These are phyloP conservation scores for Chytriomyces hyalinus DNA, from an alignment of 192 early-diverging fungal species.

Conservation along the genomic window DNA sequence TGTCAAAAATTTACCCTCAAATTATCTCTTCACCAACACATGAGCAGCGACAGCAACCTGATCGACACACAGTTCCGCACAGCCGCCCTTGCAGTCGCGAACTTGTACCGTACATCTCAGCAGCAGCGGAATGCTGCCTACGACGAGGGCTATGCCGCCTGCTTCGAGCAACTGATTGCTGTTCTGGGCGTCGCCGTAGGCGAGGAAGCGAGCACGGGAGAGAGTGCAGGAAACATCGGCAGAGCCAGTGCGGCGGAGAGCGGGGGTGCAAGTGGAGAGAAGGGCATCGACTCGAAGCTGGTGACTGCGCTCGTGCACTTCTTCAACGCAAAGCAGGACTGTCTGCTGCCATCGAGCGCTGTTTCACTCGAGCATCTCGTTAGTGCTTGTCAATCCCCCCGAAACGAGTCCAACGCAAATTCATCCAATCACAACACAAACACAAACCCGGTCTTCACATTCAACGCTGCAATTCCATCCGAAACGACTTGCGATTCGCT, in stretches of 20 bases:
- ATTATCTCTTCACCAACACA: background rate
- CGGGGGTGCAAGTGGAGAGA: too few species aligned
- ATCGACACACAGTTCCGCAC: slow-evolving; percentile 13
- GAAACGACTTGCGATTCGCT: background rate
- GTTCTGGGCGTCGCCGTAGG: background rate
- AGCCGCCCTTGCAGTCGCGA: slow-evolving; percentile 23
- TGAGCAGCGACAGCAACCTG: background rate
- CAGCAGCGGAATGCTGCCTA: background rate
- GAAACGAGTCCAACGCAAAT: background rate
- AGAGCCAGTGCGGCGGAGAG: background rate
- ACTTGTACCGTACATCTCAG: slow-evolving; percentile 12
- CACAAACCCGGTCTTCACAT: background rate
- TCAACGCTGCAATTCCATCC: background rate
- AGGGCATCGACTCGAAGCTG: background rate
- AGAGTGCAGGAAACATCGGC: background rate
- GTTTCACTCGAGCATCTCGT: background rate
- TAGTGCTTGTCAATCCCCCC: background rate
- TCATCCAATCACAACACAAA: background rate
- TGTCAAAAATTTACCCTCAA: background rate
- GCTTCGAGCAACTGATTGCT: slow-evolving; percentile 12
- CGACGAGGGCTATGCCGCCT: slow-evolving; percentile 17
- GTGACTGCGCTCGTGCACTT: background rate
- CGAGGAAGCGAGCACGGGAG: background rate
- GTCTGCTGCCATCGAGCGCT: background rate
- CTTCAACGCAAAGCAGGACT: slow-evolving; percentile 3